Evolutionary conservation across 2,329 filamentous ascomycete genomes (phyloP), one percentile per base, ranked within the genome.

Genomic region (Dothistroma septosporum): DNA sequence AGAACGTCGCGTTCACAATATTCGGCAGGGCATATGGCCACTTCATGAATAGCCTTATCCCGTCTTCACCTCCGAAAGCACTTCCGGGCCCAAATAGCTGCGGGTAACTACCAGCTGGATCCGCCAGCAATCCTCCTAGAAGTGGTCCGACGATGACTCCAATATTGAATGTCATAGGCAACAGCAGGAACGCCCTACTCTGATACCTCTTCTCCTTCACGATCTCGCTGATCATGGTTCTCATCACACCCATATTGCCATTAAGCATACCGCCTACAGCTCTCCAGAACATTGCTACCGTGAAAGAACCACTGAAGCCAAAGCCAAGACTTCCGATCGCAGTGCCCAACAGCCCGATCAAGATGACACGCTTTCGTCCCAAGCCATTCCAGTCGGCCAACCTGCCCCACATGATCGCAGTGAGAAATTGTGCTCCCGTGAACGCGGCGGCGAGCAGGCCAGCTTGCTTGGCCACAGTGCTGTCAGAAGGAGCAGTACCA

Each of bases 371-470:
- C 75, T 96, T 96, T 53, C 91, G 83, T 0, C 91, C 92, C 16
- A 77, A 72, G 53, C 70, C 64, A 41, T 84, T 83, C 7, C 88
- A 85, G 69, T 87, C 85, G 1, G 84, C 83, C 3, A 92, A 76
- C 0, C 88, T 81, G 0, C 91, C 91, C 91, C 91, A 96, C 62
- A 91, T 75, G 73, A 96, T 87, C 2, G 90, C 90, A 0, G 91
- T 95, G 22, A 90, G 72, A 70, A 93, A 93, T 73, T 96, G 91
- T 0, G 89, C 87, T 0, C 87, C 88, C 0, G 89, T 92, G 72
- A 96, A 96, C 44, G 86, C 87, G 12, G 88, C 90, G 53, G 90
- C 86, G 24, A 96, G 79, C 2, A 95, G 77, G 44, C 91, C 91
- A 0, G 89, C 89, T 73, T 94, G 91, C 21, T 83, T 81, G 0